phyloP scores from a whole-genome alignment of 345 rosid genomes.

The Chamaenerion angustifolium region DNA sequence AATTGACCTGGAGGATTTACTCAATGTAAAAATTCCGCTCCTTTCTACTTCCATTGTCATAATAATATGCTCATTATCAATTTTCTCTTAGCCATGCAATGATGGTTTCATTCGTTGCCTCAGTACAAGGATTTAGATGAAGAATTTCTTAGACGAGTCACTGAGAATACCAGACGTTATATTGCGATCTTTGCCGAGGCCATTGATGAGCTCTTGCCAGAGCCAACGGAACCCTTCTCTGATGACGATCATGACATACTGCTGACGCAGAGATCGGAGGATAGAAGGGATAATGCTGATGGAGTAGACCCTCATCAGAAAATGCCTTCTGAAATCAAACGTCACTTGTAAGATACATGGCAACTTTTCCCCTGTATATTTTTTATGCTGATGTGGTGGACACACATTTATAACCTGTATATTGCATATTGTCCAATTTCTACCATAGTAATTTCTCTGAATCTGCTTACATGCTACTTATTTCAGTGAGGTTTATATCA shows the following conservation, averaged over 20 bases:
- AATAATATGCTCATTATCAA: background rate
- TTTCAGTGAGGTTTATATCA: conserved; percentile 73
- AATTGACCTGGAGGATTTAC: conserved; percentile 65
- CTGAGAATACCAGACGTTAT: conserved; percentile 84
- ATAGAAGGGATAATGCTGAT: conserved; percentile 35
- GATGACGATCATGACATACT: conserved; percentile 84
- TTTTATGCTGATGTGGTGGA: too few relatives aligned
- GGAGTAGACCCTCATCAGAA: conserved; percentile 58
- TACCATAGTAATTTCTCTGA: background rate
- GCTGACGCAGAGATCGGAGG: conserved; percentile 88
- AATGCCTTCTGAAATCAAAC: conserved; percentile 85
- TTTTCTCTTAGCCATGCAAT: background rate
- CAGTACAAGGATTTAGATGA: conserved; percentile 63
- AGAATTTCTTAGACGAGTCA: conserved; percentile 56
- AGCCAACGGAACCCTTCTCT: conserved; percentile 69
- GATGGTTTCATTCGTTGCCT: background rate
- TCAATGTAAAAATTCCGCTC: conserved; percentile 32
- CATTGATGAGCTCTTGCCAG: conserved; percentile 73
- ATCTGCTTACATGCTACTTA: background rate
- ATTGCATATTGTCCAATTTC: background rate
- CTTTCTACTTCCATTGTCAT: too few relatives aligned
- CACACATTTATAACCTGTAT: too few relatives aligned
- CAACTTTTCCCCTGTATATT: background rate
- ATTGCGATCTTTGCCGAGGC: conserved; percentile 62
- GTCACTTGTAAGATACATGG: conserved; percentile 54